These are phyloP conservation scores for Aspergillus pseudonomiae DNA, from an alignment of 2,329 filamentous ascomycete species.

Conservation along the genomic window DNA sequence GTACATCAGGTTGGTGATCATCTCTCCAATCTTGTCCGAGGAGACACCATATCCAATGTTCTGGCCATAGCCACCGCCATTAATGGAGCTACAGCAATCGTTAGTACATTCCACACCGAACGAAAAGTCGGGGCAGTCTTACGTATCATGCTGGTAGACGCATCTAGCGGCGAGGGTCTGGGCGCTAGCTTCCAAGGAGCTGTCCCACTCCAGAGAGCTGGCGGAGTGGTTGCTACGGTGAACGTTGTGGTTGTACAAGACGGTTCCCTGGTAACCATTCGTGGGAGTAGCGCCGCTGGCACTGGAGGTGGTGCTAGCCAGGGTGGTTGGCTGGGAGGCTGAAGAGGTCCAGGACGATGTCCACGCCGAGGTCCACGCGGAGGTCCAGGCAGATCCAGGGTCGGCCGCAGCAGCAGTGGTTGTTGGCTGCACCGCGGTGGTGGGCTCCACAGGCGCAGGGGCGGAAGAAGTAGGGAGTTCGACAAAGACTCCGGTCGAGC, in stretches of 20 bases:
- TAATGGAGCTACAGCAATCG: conserved; percentile 45
- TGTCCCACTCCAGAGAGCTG: conserved; percentile 66
- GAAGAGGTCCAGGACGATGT: conserved; percentile 15
- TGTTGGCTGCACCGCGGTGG: conserved; percentile 3
- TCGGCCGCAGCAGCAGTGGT: background rate
- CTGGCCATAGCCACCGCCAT: conserved; percentile 76
- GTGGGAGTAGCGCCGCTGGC: conserved; percentile 20
- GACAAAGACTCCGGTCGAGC: background rate
- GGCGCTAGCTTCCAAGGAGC: conserved; percentile 66
- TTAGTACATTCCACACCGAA: conserved; percentile 9
- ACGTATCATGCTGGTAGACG: conserved; percentile 76
- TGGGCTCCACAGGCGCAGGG: conserved; percentile 6
- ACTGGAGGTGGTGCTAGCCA: conserved; percentile 21
- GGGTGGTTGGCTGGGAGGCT: conserved; percentile 11
- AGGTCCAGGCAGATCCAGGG: background rate
- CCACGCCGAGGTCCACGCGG: background rate
- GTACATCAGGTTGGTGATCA: conserved; percentile 86
- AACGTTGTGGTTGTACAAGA: conserved; percentile 77
- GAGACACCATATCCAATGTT: conserved; percentile 77
- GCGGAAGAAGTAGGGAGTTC: conserved; percentile 5
- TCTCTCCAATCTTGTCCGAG: conserved; percentile 62
- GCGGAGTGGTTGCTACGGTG: conserved; percentile 83
- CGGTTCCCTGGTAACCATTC: conserved; percentile 22
- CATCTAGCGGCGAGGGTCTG: conserved; percentile 66
- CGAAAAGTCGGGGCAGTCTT: conserved; percentile 30